phyloP scores from a whole-genome alignment of 1,284 basidiomycete species.

The Chondrostereum purpureum region DNA sequence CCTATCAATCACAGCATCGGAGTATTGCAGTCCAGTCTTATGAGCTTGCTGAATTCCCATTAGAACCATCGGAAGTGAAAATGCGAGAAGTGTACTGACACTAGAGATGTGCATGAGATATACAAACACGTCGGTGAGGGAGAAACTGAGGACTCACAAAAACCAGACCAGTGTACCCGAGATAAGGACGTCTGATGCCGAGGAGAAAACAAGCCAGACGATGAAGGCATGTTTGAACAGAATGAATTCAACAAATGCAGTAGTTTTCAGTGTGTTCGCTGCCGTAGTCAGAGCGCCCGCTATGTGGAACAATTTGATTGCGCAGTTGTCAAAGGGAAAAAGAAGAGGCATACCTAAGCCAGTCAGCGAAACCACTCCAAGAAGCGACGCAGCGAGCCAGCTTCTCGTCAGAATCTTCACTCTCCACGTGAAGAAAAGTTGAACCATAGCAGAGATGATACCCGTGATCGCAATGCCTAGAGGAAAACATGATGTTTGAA shows the following conservation, averaged over 20 bases:
- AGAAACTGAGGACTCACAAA: conserved; percentile 30
- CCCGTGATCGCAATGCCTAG: conserved; percentile 14
- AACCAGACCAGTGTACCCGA: conserved; percentile 28
- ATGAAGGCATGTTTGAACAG: conserved; percentile 14
- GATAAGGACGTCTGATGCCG: conserved; percentile 29
- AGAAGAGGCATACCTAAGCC: conserved; percentile 14
- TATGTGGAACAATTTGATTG: not conserved
- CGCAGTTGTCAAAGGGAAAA: not conserved
- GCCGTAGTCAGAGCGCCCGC: not conserved
- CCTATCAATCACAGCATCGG: conserved; percentile 24
- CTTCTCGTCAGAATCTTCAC: conserved; percentile 26
- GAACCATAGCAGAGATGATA: conserved; percentile 27
- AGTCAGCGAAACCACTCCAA: conserved; percentile 21
- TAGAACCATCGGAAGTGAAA: too few relatives aligned
- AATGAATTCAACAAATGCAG: not conserved
- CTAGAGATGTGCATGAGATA: not conserved
- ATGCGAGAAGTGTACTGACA: too few relatives aligned
- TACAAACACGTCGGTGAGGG: too few relatives aligned
- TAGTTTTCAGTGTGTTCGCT: not conserved
- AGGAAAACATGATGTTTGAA: not conserved
- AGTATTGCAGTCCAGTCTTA: conserved; percentile 26
- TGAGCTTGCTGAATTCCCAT: conserved; percentile 28
- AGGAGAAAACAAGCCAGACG: conserved; percentile 25
- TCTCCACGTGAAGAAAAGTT: conserved; percentile 32
- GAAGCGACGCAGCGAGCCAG: conserved; percentile 16